phyloP scores from a whole-genome alignment of 23 red algal species.

The Pyropia yezoensis region DNA sequence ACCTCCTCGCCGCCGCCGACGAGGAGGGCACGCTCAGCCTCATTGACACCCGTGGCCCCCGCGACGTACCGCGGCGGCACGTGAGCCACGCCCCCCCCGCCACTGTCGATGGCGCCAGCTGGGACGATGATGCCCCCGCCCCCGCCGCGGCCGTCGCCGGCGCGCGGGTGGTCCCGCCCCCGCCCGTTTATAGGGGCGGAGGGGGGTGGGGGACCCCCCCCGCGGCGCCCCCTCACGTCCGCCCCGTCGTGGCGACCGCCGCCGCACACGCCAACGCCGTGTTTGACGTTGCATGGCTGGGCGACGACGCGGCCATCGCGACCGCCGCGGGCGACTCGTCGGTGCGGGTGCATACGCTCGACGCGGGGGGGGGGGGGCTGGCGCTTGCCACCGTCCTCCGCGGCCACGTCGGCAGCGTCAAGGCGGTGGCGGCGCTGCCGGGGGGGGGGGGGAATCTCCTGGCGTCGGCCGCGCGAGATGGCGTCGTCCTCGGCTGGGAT shows the following conservation, averaged over 20 bases:
- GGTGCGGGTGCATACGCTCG: slow-evolving; percentile 25
- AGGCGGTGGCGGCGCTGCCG: slow-evolving; percentile 28
- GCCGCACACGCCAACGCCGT: slow-evolving; percentile 58
- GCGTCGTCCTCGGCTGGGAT: slow-evolving; percentile 30
- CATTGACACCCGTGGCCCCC: slow-evolving; percentile 33
- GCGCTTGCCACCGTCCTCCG: background rate
- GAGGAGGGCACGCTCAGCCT: slow-evolving; percentile 69
- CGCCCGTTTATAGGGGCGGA: background rate
- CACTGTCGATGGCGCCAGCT: too few relatives aligned
- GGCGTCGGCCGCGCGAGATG: slow-evolving; percentile 44
- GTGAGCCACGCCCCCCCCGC: background rate
- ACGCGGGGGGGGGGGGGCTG: slow-evolving; percentile 12
- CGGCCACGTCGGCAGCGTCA: slow-evolving; percentile 37
- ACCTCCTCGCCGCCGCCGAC: slow-evolving; percentile 49
- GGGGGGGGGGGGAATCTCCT: slow-evolving; percentile 9
- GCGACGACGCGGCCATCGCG: slow-evolving; percentile 26
- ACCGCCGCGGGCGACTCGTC: slow-evolving; percentile 68
- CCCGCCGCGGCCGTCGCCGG: too few relatives aligned
- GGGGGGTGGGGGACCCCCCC: background rate
- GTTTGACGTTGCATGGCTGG: slow-evolving; percentile 64
- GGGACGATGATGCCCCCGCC: background rate
- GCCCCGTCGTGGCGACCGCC: background rate
- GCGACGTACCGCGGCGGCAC: background rate
- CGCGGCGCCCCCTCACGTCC: slow-evolving; percentile 12
- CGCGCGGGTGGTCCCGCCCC: too few relatives aligned